Evolutionary conservation across 129 eudicot genomes (phyloP).

Genomic region (Gnaphalium uliginosum): DNA sequence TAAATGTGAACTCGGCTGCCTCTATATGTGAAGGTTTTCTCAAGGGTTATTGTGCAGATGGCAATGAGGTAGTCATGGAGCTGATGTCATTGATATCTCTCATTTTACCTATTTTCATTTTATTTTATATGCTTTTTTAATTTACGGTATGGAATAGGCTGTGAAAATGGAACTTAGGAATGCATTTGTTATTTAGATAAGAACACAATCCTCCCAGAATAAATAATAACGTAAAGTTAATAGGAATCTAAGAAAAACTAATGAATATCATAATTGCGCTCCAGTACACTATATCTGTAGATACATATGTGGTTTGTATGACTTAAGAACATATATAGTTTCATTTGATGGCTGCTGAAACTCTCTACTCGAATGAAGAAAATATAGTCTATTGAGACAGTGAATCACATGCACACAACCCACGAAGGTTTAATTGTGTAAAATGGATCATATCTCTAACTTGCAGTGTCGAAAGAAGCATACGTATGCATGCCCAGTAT

Average conservation of each 20-base stretch:
- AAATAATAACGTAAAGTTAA: conserved; percentile 3
- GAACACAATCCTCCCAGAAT: background rate
- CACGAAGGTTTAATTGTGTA: conserved; percentile 52
- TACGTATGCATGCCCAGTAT: conserved; percentile 84
- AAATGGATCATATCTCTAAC: conserved; percentile 58
- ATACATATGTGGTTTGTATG: background rate
- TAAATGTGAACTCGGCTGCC: conserved; percentile 73
- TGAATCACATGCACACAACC: conserved; percentile 50
- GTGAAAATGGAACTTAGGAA: conserved; percentile 19
- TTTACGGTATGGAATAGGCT: conserved; percentile 11
- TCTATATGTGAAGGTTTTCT: conserved; percentile 84
- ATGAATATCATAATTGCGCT: background rate
- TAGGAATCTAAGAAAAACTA: conserved; percentile 8
- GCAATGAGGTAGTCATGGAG: conserved; percentile 85
- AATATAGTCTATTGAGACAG: background rate
- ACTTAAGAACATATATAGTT: background rate
- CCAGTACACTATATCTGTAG: background rate
- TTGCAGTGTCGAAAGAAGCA: conserved; percentile 99
- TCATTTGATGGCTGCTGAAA: background rate
- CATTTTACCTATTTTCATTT: conserved; percentile 12
- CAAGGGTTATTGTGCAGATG: conserved; percentile 93
- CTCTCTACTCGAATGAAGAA: conserved; percentile 4
- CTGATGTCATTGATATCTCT: conserved; percentile 26
- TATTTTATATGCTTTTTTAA: conserved; percentile 5
- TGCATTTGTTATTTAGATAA: background rate